Evolutionary conservation across 148 eudicot species (phyloP).

Genomic region (Euryodendron excelsum): DNA sequence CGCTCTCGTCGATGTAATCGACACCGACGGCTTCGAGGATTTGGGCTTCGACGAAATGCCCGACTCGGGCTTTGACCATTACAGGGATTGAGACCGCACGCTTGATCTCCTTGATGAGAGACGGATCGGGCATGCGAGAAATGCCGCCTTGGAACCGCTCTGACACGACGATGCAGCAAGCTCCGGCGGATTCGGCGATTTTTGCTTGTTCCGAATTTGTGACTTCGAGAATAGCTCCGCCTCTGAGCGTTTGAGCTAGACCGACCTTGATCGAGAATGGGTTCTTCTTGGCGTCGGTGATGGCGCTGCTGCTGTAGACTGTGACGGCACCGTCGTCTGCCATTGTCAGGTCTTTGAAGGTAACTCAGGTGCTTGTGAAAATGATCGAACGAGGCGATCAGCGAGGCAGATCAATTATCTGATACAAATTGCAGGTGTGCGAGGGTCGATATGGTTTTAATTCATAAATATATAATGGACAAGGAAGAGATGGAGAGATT

Average conservation of each 20-base stretch:
- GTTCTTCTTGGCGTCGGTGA: conserved; percentile 41
- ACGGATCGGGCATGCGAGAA: conserved; percentile 55
- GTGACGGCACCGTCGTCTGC: conserved; percentile 57
- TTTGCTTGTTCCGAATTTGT: conserved; percentile 45
- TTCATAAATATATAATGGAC: background rate
- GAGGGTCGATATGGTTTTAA: background rate
- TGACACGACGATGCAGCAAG: conserved; percentile 45
- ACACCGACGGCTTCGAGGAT: conserved; percentile 54
- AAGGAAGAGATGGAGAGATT: background rate
- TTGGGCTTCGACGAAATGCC: conserved; percentile 73
- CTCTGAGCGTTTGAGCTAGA: conserved; percentile 49
- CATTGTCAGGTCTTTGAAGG: too few relatives aligned
- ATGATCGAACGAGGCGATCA: conserved; percentile 17
- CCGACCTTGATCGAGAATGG: conserved; percentile 55
- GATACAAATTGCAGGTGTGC: background rate
- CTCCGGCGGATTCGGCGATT: conserved; percentile 64
- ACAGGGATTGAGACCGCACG: conserved; percentile 46
- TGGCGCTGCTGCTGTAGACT: conserved; percentile 42
- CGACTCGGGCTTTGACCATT: conserved; percentile 50
- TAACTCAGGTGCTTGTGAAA: conserved; percentile 38
- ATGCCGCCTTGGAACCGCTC: conserved; percentile 21
- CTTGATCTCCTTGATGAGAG: conserved; percentile 45
- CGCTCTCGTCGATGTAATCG: conserved; percentile 67
- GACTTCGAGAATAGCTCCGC: conserved; percentile 58
- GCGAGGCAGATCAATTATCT: background rate